phyloP scores from a whole-genome alignment of 352 stramenopile species.

The Globisporangium nodosum region DNA sequence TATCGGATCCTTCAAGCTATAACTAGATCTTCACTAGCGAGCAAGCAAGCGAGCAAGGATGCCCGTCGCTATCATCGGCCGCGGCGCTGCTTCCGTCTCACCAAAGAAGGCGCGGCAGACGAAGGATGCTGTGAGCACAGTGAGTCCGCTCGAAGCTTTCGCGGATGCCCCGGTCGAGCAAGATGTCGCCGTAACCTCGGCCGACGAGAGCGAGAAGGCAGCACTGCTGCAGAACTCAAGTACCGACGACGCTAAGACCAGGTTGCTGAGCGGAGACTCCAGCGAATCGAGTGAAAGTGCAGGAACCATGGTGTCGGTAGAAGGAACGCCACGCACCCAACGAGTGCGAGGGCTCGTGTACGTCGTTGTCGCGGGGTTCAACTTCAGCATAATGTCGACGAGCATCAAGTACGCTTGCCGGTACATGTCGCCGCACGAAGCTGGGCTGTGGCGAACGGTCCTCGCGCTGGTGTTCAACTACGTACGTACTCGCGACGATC shows the following conservation, averaged over 20 bases:
- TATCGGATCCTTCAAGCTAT: neutral
- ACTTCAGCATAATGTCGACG: conserved; percentile 59
- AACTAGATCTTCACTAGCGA: neutral
- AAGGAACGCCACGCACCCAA: conserved; percentile 8
- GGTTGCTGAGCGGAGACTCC: conserved; percentile 17
- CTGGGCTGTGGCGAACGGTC: conserved; percentile 51
- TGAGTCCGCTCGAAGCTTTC: neutral
- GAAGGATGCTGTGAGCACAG: neutral
- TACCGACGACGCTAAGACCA: conserved; percentile 1
- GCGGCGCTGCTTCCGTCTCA: neutral
- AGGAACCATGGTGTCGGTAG: neutral
- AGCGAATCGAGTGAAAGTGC: neutral
- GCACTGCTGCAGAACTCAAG: neutral
- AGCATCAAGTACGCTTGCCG: conserved; percentile 60
- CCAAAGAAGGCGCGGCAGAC: neutral
- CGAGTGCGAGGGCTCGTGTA: conserved; percentile 30
- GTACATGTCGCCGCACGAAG: conserved; percentile 49
- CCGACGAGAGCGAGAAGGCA: neutral
- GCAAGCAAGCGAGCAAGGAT: neutral
- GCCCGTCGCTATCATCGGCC: neutral
- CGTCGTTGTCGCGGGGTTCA: conserved; percentile 46
- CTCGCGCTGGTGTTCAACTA: conserved; percentile 49
- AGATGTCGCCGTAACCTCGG: neutral
- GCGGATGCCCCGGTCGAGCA: neutral
- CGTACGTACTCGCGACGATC: conserved; percentile 15